These are phyloP conservation scores for Paecilomyces variotii DNA, from an alignment of 2,329 filamentous ascomycete genomes.

Conservation along the genomic window DNA sequence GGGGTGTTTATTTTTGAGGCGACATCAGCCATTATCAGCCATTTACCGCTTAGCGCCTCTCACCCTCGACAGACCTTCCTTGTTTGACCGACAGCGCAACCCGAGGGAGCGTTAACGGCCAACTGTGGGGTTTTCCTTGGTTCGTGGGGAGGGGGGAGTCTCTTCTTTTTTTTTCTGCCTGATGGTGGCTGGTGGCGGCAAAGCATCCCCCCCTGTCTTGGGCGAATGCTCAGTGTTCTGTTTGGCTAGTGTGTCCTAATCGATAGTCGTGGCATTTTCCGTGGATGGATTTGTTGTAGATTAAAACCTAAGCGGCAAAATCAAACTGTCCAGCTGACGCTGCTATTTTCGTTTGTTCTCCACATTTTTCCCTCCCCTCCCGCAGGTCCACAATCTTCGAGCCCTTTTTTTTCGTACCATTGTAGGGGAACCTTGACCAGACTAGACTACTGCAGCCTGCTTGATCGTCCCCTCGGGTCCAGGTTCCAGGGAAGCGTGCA, in stretches of 20 bases:
- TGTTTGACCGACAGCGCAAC: background rate
- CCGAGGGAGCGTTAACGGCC: background rate
- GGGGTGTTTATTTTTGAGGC: background rate
- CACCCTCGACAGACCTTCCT: background rate
- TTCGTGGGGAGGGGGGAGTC: background rate
- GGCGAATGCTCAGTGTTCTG: background rate
- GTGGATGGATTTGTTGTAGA: background rate
- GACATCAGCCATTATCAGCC: background rate
- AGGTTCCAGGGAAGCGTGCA: background rate
- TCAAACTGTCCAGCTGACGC: slow-evolving; percentile 1
- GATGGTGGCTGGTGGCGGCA: background rate
- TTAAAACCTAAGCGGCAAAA: background rate
- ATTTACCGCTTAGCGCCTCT: too few relatives aligned
- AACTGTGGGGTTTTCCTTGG: background rate
- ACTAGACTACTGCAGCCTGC: background rate
- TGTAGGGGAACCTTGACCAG: background rate
- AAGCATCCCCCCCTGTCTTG: background rate
- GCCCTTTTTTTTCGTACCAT: background rate
- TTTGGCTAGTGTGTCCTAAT: background rate
- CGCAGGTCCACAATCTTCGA: background rate
- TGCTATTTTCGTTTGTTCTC: background rate
- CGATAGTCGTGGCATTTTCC: background rate
- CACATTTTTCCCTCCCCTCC: background rate
- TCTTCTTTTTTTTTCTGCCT: too few relatives aligned
- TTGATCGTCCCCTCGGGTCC: background rate